These are phyloP conservation scores for Xanthoceras sorbifolium DNA, from an alignment of 345 rosid species.

Conservation along the genomic window DNA sequence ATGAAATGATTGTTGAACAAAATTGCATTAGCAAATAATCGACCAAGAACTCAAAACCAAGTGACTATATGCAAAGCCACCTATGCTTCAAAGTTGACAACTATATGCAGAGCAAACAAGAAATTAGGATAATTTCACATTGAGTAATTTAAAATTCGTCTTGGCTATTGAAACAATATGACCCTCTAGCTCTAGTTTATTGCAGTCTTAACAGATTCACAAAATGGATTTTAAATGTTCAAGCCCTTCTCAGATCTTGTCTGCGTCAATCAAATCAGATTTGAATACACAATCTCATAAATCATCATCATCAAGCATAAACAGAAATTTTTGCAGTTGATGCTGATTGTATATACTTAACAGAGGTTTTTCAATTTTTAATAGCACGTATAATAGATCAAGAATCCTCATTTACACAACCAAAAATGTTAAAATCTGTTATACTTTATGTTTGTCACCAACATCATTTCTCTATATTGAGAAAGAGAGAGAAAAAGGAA, in stretches of 20 bases:
- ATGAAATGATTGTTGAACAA: background rate
- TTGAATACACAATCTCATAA: background rate
- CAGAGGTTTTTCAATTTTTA: background rate
- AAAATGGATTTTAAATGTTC: too few species aligned
- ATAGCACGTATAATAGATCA: background rate
- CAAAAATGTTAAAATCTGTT: background rate
- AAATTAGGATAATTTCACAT: background rate
- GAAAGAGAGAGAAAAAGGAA: background rate
- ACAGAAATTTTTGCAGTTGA: background rate
- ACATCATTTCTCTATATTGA: background rate
- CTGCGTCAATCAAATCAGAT: background rate
- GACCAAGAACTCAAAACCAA: background rate
- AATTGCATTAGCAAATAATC: background rate
- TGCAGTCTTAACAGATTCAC: too few species aligned
- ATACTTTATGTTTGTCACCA: background rate
- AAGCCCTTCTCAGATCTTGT: background rate
- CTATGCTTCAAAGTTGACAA: too few species aligned
- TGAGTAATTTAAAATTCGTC: background rate
- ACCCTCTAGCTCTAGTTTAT: too few species aligned
- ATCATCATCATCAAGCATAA: background rate
- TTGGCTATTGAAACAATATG: too few species aligned
- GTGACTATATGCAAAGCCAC: background rate
- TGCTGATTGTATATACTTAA: background rate
- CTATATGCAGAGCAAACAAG: background rate
- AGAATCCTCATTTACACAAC: background rate